Evolutionary conservation across 2,329 filamentous ascomycete species (phyloP), one percentile per base, ranked within the genome.

Genomic region (Alternaria postmessia): DNA sequence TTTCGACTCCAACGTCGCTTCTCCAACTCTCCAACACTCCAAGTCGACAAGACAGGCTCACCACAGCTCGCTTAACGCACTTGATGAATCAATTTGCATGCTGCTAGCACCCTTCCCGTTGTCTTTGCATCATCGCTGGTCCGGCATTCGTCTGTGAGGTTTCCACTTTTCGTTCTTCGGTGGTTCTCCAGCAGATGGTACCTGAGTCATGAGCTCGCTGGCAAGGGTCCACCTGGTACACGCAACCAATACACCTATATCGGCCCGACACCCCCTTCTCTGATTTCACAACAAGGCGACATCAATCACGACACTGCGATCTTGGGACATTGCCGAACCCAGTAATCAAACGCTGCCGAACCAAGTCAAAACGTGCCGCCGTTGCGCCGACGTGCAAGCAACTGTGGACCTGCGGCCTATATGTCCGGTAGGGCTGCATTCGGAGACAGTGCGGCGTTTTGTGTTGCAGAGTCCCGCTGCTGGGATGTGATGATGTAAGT

Each of bases 111-210:
- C 30, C 36, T 46, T 56, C 22, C 52, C 52, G 52, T 42, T 55
- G 36, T 32, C 57, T 38, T 32, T 56, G 57, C 57, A 59, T 56
- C 44, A 56, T 47, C 38, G 44, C 39, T 59, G 44, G 42, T 44
- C 32, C 55, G 48, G 55, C 48, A 57, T 46, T 42, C 38, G 22
- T 38, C 43, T 55, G 38, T 32, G 20, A 8, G 6, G 44, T 44
- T 24, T 36, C 57, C 57, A 60, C 57, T 51, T 60, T 51, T 51
- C 28, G 46, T 60, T 61, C 58, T 58, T 61, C 58, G 58, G 58
- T 58, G 47, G 30, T 61, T 61, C 54, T 61, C 24, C 51, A 62
- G 51, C 39, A 51, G 51, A 51, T 44, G 51, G 59, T 55, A 48
- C 51, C 56, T 59, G 55, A 59, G 51, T 62, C 59, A 59, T 62